Conservation (phyloP, 805 yeast species). For the Lipomyces lipofer region DNA sequence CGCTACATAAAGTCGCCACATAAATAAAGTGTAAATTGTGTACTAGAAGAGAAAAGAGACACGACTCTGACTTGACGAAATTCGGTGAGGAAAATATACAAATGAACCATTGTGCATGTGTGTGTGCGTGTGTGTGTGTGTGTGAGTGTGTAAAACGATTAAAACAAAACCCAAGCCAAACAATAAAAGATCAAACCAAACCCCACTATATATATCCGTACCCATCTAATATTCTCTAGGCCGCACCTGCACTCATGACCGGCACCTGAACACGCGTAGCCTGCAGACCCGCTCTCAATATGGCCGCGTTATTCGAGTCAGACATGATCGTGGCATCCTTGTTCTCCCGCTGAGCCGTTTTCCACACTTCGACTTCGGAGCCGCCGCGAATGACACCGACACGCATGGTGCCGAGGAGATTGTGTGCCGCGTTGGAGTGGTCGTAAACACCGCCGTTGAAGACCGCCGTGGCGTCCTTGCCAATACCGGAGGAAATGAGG, state of each 20-base stretch:
- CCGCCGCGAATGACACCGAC: constrained; percentile 83
- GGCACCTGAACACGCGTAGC: constrained; percentile 50
- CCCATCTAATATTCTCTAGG: constrained; percentile 38
- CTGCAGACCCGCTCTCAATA: constrained; percentile 63
- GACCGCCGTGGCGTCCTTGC: constrained; percentile 91
- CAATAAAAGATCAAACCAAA: background rate
- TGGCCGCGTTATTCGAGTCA: constrained; percentile 55
- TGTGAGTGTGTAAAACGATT: too few relatives aligned
- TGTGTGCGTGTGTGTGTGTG: too few relatives aligned
- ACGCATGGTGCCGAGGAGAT: constrained; percentile 88
- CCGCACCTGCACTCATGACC: constrained; percentile 61
- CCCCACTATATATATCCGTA: background rate
- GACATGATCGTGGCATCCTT: constrained; percentile 59
- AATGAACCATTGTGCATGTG: too few relatives aligned
- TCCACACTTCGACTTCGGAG: constrained; percentile 80
- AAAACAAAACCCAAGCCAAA: background rate
- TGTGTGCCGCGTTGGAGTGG: constrained; percentile 92
- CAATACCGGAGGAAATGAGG: constrained; percentile 74
- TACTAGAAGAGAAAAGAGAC: too few relatives aligned
- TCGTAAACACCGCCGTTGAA: constrained; percentile 93
- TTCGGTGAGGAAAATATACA: too few relatives aligned
- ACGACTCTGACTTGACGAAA: too few relatives aligned
- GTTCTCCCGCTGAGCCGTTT: constrained; percentile 55
- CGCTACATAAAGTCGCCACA: too few relatives aligned
- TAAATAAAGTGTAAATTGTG: too few relatives aligned